phyloP scores from a whole-genome alignment of 345 rosid genomes.

The Eucalyptus tenuipes region DNA sequence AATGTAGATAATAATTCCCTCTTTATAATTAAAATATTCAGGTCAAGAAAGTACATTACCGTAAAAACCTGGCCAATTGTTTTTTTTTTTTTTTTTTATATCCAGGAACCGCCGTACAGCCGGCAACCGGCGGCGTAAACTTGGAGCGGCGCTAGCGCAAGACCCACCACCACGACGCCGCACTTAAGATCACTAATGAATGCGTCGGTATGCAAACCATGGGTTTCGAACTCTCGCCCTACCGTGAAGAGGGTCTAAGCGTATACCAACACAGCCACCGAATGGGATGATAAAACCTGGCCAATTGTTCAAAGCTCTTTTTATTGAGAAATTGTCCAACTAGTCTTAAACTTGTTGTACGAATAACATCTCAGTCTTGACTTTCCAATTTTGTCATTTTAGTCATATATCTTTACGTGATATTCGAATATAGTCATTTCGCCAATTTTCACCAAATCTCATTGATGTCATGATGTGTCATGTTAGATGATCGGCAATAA shows the following conservation, averaged over 20 bases:
- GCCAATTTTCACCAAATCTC: background rate
- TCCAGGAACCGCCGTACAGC: too few relatives aligned
- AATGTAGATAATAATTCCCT: background rate
- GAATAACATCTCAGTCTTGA: accelerated
- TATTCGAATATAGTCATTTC: accelerated
- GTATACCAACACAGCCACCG: too few relatives aligned
- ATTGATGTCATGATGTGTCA: accelerated
- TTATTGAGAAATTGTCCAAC: background rate
- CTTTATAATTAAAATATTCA: background rate
- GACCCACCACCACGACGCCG: too few relatives aligned
- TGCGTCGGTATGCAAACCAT: too few relatives aligned
- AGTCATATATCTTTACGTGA: accelerated
- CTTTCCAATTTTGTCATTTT: background rate
- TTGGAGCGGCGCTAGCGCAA: too few relatives aligned
- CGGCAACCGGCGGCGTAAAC: too few relatives aligned
- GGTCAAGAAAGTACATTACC: background rate
- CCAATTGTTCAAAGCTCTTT: background rate
- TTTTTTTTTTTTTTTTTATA: too few relatives aligned
- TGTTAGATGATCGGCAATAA: accelerated
- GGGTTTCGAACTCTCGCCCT: too few relatives aligned
- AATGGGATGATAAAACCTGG: too few relatives aligned
- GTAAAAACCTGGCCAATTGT: background rate
- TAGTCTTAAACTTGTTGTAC: background rate
- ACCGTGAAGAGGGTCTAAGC: too few relatives aligned
- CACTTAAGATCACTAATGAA: too few relatives aligned